Conservation (phyloP, 371 early-diverging fungal genomes). For the Mucor plumbeus region DNA sequence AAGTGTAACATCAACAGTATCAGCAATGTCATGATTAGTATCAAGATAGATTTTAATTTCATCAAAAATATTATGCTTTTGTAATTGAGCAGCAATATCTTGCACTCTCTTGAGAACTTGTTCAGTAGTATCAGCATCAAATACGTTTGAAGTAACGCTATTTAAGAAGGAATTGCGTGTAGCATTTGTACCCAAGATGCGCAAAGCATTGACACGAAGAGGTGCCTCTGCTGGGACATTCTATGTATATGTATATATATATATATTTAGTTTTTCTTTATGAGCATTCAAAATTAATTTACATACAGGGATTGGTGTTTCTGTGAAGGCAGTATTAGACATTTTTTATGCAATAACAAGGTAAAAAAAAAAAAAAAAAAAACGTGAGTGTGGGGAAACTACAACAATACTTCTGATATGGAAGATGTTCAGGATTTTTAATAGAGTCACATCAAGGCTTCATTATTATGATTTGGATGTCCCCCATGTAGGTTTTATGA, state of each 20-base stretch:
- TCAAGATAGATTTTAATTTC: slow-evolving; percentile 73
- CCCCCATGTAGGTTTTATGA: background rate
- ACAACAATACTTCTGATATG: background rate
- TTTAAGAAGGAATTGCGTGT: slow-evolving; percentile 55
- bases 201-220: slow-evolving; percentile 45
- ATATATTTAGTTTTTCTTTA: background rate
- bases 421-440: background rate
- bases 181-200: slow-evolving; percentile 39
- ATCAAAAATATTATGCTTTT: slow-evolving; percentile 79
- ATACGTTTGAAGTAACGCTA: slow-evolving; percentile 35
- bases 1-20: slow-evolving; percentile 66
- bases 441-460: background rate
- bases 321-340: slow-evolving; percentile 15
- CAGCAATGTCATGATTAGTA: slow-evolving; percentile 46
- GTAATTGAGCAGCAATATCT: slow-evolving; percentile 63
- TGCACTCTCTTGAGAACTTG: slow-evolving; percentile 65
- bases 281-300: background rate
- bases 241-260: background rate
- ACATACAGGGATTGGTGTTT: slow-evolving; percentile 5
- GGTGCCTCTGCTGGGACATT: slow-evolving; percentile 43
- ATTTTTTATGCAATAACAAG: slow-evolving; percentile 17
- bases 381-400: background rate
- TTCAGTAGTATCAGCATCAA: slow-evolving; percentile 62
- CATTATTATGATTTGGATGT: background rate
- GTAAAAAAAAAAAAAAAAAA: slow-evolving; percentile 20